These are phyloP conservation scores for Clathrospora elynae DNA, from an alignment of 2,329 filamentous ascomycete genomes.

Conservation along the genomic window DNA sequence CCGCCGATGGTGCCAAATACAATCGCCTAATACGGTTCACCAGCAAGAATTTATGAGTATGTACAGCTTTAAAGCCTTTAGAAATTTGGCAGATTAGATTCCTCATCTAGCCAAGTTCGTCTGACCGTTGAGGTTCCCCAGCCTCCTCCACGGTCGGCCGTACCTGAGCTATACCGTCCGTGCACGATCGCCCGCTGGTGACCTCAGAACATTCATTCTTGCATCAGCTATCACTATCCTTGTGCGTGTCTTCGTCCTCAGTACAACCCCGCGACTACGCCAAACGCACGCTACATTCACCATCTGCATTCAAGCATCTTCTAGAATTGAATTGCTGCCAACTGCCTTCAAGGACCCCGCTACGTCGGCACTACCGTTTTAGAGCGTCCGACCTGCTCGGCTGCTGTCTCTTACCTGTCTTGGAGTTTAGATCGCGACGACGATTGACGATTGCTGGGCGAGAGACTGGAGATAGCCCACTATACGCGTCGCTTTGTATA, in stretches of 20 bases:
- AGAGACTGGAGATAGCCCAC: constrained; percentile 10
- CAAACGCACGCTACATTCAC: neutral
- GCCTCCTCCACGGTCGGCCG: constrained; percentile 29
- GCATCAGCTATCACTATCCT: constrained; percentile 9
- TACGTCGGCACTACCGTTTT: constrained; percentile 33
- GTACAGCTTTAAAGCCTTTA: no score
- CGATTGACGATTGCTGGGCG: constrained; percentile 12
- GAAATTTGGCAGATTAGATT: no score
- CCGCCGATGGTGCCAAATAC: constrained; percentile 4
- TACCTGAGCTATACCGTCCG: constrained; percentile 23
- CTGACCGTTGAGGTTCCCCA: constrained; percentile 26
- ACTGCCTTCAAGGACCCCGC: constrained; percentile 26
- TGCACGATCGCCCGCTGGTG: constrained; percentile 21
- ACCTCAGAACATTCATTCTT: constrained; percentile 15
- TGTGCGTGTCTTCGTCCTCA: constrained; percentile 10
- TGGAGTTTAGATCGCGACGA: constrained; percentile 19
- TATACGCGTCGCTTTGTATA: constrained; percentile 16
- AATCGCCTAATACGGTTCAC: no score
- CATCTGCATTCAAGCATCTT: neutral
- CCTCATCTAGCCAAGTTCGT: neutral
- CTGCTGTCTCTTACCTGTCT: constrained; percentile 26
- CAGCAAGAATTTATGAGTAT: no score
- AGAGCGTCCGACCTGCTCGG: constrained; percentile 21
- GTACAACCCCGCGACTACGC: constrained; percentile 11
- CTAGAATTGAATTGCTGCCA: constrained; percentile 3